These are phyloP conservation scores for Colletotrichum chlorophyti DNA, from an alignment of 2,329 filamentous ascomycete genomes.

Conservation along the genomic window DNA sequence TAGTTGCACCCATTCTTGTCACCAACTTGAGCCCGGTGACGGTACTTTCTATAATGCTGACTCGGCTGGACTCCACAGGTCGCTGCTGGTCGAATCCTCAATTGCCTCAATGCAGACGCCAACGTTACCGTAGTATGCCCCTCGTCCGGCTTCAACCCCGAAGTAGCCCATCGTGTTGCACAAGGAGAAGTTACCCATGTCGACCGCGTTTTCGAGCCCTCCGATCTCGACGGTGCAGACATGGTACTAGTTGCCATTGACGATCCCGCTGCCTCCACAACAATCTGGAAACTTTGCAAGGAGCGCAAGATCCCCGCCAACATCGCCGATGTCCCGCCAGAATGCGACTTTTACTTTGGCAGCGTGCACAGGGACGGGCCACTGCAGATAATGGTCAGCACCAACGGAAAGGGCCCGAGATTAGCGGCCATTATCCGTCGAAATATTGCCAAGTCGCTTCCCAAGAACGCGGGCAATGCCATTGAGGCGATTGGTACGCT, in stretches of 20 bases:
- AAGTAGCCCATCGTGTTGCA: slow-evolving; percentile 83
- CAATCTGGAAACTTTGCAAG: slow-evolving; percentile 94
- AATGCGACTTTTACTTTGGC: slow-evolving; percentile 99
- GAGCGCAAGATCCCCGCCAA: slow-evolving; percentile 85
- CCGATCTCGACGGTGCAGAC: slow-evolving; percentile 80
- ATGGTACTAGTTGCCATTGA: slow-evolving; percentile 96
- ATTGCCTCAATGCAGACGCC: slow-evolving; percentile 94
- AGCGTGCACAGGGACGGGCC: slow-evolving; percentile 94
- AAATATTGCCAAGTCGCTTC: slow-evolving; percentile 79
- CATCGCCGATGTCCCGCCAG: slow-evolving; percentile 93
- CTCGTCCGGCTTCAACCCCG: slow-evolving; percentile 79
- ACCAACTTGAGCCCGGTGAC: too few relatives aligned
- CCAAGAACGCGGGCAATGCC: slow-evolving; percentile 81
- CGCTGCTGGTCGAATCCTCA: slow-evolving; percentile 90
- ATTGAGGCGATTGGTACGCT: slow-evolving; percentile 85
- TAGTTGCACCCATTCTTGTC: too few relatives aligned
- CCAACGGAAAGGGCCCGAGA: slow-evolving; percentile 94
- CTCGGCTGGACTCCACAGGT: slow-evolving; percentile 63
- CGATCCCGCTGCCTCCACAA: slow-evolving; percentile 87
- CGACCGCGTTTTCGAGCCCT: slow-evolving; percentile 83
- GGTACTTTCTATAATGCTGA: not conserved
- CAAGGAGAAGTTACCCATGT: slow-evolving; percentile 79
- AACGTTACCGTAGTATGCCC: slow-evolving; percentile 87
- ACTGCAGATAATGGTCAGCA: slow-evolving; percentile 97
- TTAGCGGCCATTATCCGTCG: slow-evolving; percentile 85